Percentiles rank a stretch among this genome's conserved stretches.
phyloP scores from a whole-genome alignment of 2,329 filamentous ascomycete genomes.

The Cladorrhinum sp. region DNA sequence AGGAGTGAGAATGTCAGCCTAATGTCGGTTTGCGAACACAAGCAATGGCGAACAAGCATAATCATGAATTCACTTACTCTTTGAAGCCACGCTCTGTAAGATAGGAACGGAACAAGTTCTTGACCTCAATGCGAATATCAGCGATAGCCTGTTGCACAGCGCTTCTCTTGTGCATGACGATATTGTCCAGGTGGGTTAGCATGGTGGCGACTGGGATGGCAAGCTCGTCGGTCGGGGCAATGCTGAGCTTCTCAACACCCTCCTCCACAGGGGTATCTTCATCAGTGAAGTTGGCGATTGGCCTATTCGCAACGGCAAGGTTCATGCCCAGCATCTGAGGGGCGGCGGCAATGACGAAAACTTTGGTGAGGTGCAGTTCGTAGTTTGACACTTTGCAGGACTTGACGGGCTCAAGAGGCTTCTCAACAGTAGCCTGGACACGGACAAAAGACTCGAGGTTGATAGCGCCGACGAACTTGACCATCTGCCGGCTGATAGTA shows the following conservation, averaged over 20 bases:
- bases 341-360: constrained; percentile 69
- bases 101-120: constrained; percentile 51
- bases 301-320: constrained; percentile 52
- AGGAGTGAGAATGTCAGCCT: not conserved
- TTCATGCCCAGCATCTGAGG: constrained; percentile 57
- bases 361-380: constrained; percentile 85
- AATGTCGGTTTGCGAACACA: not conserved
- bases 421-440: constrained; percentile 77
- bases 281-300: constrained; percentile 58
- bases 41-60: too few relatives aligned
- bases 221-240: constrained; percentile 29
- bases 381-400: constrained; percentile 75
- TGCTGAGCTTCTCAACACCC: constrained; percentile 34
- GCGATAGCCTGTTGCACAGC: constrained; percentile 85
- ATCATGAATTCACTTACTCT: constrained; percentile 37
- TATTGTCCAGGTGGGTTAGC: constrained; percentile 84
- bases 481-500: constrained; percentile 78
- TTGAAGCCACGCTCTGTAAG: constrained; percentile 72
- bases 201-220: constrained; percentile 71
- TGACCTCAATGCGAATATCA: constrained; percentile 44
- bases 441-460: constrained; percentile 78
- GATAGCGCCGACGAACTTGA: constrained; percentile 79
- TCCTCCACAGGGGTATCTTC: constrained; percentile 44
- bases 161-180: constrained; percentile 86
- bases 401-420: constrained; percentile 83